These are phyloP conservation scores for Avena atlantica DNA, from an alignment of 176 grass and related monocot species.

Conservation along the genomic window DNA sequence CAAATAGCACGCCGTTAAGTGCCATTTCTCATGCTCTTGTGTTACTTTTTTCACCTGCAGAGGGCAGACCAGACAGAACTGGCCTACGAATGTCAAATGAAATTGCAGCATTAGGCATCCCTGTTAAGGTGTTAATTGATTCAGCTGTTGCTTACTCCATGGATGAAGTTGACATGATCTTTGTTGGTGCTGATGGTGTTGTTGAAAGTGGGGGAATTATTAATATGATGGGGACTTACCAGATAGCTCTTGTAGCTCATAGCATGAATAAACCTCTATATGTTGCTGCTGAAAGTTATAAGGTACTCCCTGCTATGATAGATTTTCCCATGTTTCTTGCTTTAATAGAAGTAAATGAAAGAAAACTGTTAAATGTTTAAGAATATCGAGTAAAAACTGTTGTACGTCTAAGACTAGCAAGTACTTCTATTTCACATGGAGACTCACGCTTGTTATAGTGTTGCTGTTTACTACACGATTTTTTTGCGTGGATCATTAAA, in stretches of 20 bases:
- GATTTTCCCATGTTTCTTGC: not conserved
- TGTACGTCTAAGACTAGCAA: slow-evolving; percentile 18
- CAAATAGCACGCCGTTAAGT: not conserved
- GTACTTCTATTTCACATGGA: slow-evolving; percentile 1
- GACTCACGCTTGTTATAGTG: not conserved
- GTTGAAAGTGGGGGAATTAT: slow-evolving; percentile 99
- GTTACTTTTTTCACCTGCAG: slow-evolving; percentile 55
- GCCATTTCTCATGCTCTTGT: slow-evolving; percentile 24
- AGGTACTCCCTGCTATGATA: slow-evolving; percentile 54
- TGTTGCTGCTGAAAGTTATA: slow-evolving; percentile 98
- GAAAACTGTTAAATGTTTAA: slow-evolving; percentile 11
- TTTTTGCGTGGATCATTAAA: not conserved
- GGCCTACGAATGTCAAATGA: slow-evolving; percentile 88
- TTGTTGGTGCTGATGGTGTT: slow-evolving; percentile 96
- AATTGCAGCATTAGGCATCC: slow-evolving; percentile 83
- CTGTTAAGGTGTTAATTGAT: slow-evolving; percentile 93
- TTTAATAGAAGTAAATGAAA: slow-evolving; percentile 7
- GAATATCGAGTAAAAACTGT: not conserved
- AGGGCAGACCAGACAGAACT: slow-evolving; percentile 93
- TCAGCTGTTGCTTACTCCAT: slow-evolving; percentile 94
- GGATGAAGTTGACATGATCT: slow-evolving; percentile 97
- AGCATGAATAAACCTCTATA: slow-evolving; percentile 97
- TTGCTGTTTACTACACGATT: not conserved
- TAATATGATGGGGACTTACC: slow-evolving; percentile 99
- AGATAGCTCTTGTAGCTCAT: slow-evolving; percentile 92